These are phyloP conservation scores for Talaromyces wortmannii DNA, from an alignment of 495 filamentous ascomycete genomes.

Conservation along the genomic window DNA sequence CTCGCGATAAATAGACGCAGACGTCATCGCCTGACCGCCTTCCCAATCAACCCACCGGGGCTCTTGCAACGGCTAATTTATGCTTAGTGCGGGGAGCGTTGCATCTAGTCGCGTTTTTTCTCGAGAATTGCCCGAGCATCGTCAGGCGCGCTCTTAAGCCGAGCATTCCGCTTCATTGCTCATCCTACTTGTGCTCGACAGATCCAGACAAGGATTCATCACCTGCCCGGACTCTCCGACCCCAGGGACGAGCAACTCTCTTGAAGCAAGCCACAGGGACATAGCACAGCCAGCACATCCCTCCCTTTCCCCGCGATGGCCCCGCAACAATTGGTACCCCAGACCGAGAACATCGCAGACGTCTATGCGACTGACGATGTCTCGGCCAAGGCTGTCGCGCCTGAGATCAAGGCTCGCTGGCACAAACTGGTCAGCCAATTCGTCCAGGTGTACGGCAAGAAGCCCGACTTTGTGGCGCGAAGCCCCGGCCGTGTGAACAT, in stretches of 20 bases:
- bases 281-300: not conserved
- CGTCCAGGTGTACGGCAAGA: constrained; percentile 59
- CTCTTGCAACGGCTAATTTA: not conserved
- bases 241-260: not conserved
- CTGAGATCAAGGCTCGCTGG: constrained; percentile 54
- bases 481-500: constrained; percentile 96
- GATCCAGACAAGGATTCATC: not conserved
- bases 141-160: too few relatives aligned
- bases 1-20: too few relatives aligned
- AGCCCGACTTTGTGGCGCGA: constrained; percentile 75
- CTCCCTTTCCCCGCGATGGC: constrained; percentile 30
- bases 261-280: constrained; percentile 5
- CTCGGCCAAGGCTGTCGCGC: constrained; percentile 25
- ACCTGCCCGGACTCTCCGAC: not conserved
- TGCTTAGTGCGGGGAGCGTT: not conserved
- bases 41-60: not conserved
- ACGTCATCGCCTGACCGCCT: not conserved
- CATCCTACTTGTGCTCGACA: not conserved
- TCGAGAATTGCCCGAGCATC: not conserved
- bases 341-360: constrained; percentile 42
- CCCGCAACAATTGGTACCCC: constrained; percentile 38
- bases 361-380: constrained; percentile 42
- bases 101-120: not conserved
- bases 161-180: too few relatives aligned
- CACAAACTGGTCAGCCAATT: constrained; percentile 65